Evolutionary conservation across 305 asterid genomes (phyloP), one percentile per base, ranked within the genome.

Genomic region (Lippia alba): DNA sequence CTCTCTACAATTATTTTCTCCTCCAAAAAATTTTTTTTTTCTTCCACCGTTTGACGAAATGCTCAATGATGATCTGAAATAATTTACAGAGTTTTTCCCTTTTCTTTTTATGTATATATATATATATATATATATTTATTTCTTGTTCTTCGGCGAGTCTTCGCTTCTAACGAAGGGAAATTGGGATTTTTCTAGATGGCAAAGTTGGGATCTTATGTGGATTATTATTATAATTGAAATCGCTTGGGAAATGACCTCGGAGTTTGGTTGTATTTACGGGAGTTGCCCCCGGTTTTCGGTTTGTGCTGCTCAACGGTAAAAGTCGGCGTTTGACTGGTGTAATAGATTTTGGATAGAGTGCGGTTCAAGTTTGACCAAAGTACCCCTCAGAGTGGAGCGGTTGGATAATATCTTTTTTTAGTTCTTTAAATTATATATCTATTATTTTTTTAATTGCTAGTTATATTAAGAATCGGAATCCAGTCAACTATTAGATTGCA

Each of bases 231-330:
- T 45, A 24, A 66, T 74, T 61, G 61, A 68, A n/a, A 18, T 19
- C 12, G 12, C 17, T 2, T 39, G 5, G 15, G 0, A 16, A 64
- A 5, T 40, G 61, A 67, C 90, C 87, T 76, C 74, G 10, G 7
- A 18, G 5, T 77, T 64, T 2, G 4, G 0, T 2, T 0, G 0
- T 72, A 80, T 68, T 85, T 74, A 74, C 91, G 44, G 39, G 0
- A 24, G 4, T n/a, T 83, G 87, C 93, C 93, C 85, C 78, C 71
- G 40, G 40, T 6, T 55, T 44, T 34, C 63, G 20, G 63, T 70
- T 10, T 76, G 16, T 65, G 33, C 16, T 56, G 56, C 15, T 56
- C 78, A 77, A 74, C 84, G 77, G 82, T 72, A 66, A 78, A 76
- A 51, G 85, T 73, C 84, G 69, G 78, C 74, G 80, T 61, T 74